Evolutionary conservation across 2,329 filamentous ascomycete genomes (phyloP).

Genomic region (Penicillium sp.): DNA sequence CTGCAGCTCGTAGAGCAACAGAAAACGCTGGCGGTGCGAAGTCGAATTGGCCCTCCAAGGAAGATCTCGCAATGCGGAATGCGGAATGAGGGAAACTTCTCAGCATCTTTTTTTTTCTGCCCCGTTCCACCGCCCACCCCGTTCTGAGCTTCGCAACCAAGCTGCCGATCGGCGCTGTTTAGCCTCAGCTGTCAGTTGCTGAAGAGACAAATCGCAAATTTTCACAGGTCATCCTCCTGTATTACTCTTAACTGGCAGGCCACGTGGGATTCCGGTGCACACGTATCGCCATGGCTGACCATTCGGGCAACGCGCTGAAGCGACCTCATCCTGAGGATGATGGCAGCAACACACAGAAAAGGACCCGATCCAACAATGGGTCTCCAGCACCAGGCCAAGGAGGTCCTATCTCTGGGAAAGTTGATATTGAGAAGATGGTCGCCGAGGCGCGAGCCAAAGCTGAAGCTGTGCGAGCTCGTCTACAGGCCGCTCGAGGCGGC

Average conservation of each 20-base stretch:
- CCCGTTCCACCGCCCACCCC: slow-evolving; percentile 32
- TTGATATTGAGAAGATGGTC: slow-evolving; percentile 51
- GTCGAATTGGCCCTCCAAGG: slow-evolving; percentile 27
- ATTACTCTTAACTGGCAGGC: slow-evolving; percentile 12
- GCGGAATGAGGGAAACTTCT: slow-evolving; percentile 34
- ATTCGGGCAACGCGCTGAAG: slow-evolving; percentile 48
- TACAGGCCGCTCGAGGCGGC: slow-evolving; percentile 43
- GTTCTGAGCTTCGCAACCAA: slow-evolving; percentile 20
- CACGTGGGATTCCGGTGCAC: neutral
- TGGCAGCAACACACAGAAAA: slow-evolving; percentile 48
- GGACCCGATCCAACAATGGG: slow-evolving; percentile 53
- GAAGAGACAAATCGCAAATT: neutral
- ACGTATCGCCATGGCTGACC: slow-evolving; percentile 42
- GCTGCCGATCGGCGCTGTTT: neutral
- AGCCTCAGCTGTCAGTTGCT: neutral
- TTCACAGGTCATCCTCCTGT: neutral
- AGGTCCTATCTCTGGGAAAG: slow-evolving; percentile 35
- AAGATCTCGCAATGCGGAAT: slow-evolving; percentile 24
- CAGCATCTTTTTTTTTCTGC: slow-evolving; percentile 42
- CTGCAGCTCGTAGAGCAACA: slow-evolving; percentile 38
- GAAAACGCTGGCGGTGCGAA: slow-evolving; percentile 34
- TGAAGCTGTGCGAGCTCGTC: slow-evolving; percentile 50
- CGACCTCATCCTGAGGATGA: slow-evolving; percentile 52
- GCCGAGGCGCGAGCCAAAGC: slow-evolving; percentile 52
- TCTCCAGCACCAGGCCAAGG: slow-evolving; percentile 47